A percentile compares a stretch with the other conserved stretches of the same genome.
Evolutionary conservation across 805 yeast genomes (phyloP).

Genomic region (Spathaspora hagerdaliae): DNA sequence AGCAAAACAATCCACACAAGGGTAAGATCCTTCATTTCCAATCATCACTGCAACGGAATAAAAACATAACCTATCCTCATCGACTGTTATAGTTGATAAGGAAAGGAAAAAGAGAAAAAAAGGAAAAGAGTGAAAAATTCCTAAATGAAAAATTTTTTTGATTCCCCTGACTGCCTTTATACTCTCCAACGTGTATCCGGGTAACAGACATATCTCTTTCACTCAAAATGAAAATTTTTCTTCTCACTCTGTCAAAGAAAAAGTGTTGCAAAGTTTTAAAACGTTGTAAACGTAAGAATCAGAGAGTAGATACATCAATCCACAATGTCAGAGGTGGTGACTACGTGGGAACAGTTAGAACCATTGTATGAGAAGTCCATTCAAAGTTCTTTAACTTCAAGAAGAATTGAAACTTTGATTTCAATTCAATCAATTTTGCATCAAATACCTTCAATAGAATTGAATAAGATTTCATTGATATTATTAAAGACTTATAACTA

Average conservation of each 20-base stretch:
- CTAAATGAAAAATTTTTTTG: neutral
- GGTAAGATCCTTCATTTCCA: conserved; percentile 1
- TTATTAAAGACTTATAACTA: conserved; percentile 47
- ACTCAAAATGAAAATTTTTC: neutral
- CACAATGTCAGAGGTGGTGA: neutral
- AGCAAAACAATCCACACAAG: conserved; percentile 1
- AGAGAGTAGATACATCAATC: neutral
- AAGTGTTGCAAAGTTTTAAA: too few species aligned
- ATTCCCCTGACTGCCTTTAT: too few species aligned
- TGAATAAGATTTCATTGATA: conserved; percentile 16
- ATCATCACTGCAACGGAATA: conserved; percentile 32
- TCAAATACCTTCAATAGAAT: conserved; percentile 16
- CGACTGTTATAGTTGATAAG: conserved; percentile 57
- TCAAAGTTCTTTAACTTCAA: conserved; percentile 32
- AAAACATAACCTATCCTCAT: conserved; percentile 45
- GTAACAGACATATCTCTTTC: neutral
- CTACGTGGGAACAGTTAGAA: conserved; percentile 21
- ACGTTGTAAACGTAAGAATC: too few species aligned
- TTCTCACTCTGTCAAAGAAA: neutral
- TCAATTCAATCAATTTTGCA: conserved; percentile 22
- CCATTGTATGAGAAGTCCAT: conserved; percentile 17
- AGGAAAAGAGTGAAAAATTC: neutral
- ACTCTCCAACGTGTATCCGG: too few species aligned
- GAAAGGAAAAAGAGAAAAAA: conserved; percentile 31
- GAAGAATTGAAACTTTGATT: conserved; percentile 30